A percentile compares a stretch with the other conserved stretches of the same genome.
Evolutionary conservation across 257 asterid genomes (phyloP).

Genomic region (Ophiorrhiza pumila): DNA sequence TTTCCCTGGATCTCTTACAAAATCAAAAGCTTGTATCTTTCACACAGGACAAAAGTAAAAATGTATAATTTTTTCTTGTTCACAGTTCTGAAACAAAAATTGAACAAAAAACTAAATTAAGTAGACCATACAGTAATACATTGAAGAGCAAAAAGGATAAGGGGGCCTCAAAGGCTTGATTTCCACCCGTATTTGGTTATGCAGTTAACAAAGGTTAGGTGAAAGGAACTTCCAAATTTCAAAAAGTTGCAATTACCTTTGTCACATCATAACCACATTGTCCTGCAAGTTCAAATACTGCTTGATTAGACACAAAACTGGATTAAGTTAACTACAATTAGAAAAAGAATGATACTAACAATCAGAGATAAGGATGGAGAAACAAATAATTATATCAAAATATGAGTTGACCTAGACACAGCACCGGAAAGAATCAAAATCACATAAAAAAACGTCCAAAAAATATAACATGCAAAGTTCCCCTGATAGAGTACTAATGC

Average conservation of each 20-base stretch:
- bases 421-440: too few relatives aligned
- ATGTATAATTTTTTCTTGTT: background rate
- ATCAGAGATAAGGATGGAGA: too few relatives aligned
- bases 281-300: slow-evolving; percentile 52
- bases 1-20: background rate
- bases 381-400: too few relatives aligned
- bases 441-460: too few relatives aligned
- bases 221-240: background rate
- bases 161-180: background rate
- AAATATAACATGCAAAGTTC: too few relatives aligned
- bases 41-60: background rate
- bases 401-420: too few relatives aligned
- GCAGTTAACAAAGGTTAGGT: background rate
- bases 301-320: slow-evolving; percentile 20
- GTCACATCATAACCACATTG: slow-evolving; percentile 72
- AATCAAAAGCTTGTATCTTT: background rate
- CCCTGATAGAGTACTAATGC: too few relatives aligned
- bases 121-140: background rate
- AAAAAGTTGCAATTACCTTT: slow-evolving; percentile 40
- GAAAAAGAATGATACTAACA: background rate
- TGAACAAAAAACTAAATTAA: background rate
- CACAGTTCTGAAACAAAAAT: too few relatives aligned
- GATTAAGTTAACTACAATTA: background rate
- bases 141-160: background rate
- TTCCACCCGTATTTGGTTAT: background rate